Evolutionary conservation across 2,329 filamentous ascomycete species (phyloP).

Genomic region (Colletotrichum musae): DNA sequence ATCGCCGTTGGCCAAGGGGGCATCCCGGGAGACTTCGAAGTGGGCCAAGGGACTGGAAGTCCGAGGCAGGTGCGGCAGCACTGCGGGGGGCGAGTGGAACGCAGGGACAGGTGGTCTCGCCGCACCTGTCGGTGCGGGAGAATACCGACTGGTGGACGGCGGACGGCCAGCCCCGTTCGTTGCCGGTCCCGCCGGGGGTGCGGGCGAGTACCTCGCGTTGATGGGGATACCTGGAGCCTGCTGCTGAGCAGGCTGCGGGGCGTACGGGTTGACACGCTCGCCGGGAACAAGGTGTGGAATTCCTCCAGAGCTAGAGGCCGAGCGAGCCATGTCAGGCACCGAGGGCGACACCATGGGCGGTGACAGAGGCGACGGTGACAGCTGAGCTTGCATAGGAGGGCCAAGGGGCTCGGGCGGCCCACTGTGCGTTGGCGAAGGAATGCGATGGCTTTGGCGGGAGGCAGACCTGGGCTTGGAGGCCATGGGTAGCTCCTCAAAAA

Average conservation of each 20-base stretch:
- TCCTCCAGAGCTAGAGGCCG: slow-evolving; percentile 41
- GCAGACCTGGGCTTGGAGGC: slow-evolving; percentile 72
- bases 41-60: slow-evolving; percentile 78
- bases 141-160: slow-evolving; percentile 66
- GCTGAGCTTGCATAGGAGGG: slow-evolving; percentile 45
- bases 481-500: slow-evolving; percentile 84
- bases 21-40: slow-evolving; percentile 64
- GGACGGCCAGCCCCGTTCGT: slow-evolving; percentile 57
- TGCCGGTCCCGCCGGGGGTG: slow-evolving; percentile 59
- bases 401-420: slow-evolving; percentile 53
- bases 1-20: slow-evolving; percentile 55
- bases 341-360: slow-evolving; percentile 34
- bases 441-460: slow-evolving; percentile 65
- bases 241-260: slow-evolving; percentile 56
- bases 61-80: slow-evolving; percentile 72
- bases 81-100: slow-evolving; percentile 56
- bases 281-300: slow-evolving; percentile 66
- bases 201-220: slow-evolving; percentile 74
- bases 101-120: slow-evolving; percentile 60
- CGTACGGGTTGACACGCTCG: slow-evolving; percentile 68
- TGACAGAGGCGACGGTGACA: slow-evolving; percentile 42
- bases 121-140: slow-evolving; percentile 59
- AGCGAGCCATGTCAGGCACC: slow-evolving; percentile 27
- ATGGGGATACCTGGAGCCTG: slow-evolving; percentile 51
- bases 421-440: slow-evolving; percentile 59